Evolutionary conservation across 1,139 yeast species (phyloP).

Genomic region (Saccharomycopsis hybrid): DNA sequence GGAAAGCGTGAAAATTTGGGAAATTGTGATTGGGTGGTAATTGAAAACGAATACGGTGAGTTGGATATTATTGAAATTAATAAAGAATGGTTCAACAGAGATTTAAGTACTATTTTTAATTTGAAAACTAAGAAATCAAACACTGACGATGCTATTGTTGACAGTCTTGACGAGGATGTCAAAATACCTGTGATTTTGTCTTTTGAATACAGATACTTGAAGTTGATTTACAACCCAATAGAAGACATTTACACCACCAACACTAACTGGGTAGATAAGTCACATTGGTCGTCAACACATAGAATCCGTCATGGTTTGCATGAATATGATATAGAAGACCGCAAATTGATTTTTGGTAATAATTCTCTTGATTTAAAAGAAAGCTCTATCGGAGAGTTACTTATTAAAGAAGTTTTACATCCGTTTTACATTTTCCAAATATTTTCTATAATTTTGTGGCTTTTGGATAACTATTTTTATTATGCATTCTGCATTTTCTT

Average conservation of each 20-base stretch:
- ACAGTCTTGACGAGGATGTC: slow-evolving; percentile 7
- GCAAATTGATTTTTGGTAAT: slow-evolving; percentile 67
- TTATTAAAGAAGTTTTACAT: slow-evolving; percentile 84
- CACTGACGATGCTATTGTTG: slow-evolving; percentile 16
- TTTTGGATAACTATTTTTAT: slow-evolving; percentile 84
- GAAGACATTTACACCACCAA: slow-evolving; percentile 83
- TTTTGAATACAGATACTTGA: slow-evolving; percentile 77
- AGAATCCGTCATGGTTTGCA: slow-evolving; percentile 66
- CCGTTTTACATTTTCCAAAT: slow-evolving; percentile 94
- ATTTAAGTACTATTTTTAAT: slow-evolving; percentile 62
- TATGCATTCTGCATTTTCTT: slow-evolving; percentile 89
- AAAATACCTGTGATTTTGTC: slow-evolving; percentile 58
- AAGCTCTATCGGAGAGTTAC: slow-evolving; percentile 55
- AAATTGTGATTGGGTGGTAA: slow-evolving; percentile 84
- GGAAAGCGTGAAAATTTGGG: slow-evolving; percentile 70
- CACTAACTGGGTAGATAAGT: slow-evolving; percentile 74
- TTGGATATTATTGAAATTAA: slow-evolving; percentile 52
- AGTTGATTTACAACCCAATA: slow-evolving; percentile 74
- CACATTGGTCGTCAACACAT: slow-evolving; percentile 58
- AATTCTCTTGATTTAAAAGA: slow-evolving; percentile 74
- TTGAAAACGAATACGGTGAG: slow-evolving; percentile 92
- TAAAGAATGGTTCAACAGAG: slow-evolving; percentile 58
- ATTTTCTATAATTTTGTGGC: slow-evolving; percentile 86
- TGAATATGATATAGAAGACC: slow-evolving; percentile 59
- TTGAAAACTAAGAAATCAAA: slow-evolving; percentile 26